Evolutionary conservation across 352 stramenopile genomes (phyloP).

Genomic region (Phytopythium mirpurense): DNA sequence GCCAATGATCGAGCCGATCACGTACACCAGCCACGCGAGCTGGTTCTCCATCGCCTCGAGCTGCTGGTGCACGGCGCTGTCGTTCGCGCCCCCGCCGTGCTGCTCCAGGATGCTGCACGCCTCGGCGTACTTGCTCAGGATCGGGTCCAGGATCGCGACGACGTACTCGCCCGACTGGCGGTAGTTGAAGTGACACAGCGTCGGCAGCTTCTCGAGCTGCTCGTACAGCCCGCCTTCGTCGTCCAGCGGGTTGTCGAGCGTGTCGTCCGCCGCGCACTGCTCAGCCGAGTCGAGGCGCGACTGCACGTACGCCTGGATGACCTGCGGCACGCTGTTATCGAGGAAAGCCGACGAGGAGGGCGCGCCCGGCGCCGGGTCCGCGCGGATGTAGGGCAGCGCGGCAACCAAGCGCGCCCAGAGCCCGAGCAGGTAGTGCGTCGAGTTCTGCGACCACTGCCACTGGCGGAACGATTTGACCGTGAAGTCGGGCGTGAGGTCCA

Average conservation of each 20-base stretch:
- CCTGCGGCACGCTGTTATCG: slow-evolving; percentile 66
- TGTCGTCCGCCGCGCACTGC: slow-evolving; percentile 90
- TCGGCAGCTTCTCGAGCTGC: slow-evolving; percentile 95
- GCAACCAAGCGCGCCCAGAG: slow-evolving; percentile 96
- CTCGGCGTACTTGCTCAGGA: slow-evolving; percentile 93
- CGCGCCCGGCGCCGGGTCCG: slow-evolving; percentile 51
- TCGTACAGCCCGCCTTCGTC: slow-evolving; percentile 96
- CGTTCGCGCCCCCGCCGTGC: slow-evolving; percentile 28
- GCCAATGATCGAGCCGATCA: slow-evolving; percentile 94
- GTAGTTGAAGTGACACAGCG: slow-evolving; percentile 97
- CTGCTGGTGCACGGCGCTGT: slow-evolving; percentile 51
- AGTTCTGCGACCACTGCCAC: slow-evolving; percentile 93
- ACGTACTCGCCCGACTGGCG: slow-evolving; percentile 90
- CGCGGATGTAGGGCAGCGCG: slow-evolving; percentile 94
- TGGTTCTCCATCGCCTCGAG: slow-evolving; percentile 91
- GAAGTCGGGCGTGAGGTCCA: slow-evolving; percentile 94
- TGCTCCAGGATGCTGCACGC: slow-evolving; percentile 75
- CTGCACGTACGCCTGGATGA: slow-evolving; percentile 96
- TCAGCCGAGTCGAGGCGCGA: slow-evolving; percentile 94
- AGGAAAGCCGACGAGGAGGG: slow-evolving; percentile 61
- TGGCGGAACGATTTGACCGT: slow-evolving; percentile 96
- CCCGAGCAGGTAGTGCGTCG: slow-evolving; percentile 96
- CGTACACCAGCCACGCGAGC: slow-evolving; percentile 97
- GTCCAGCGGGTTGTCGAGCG: slow-evolving; percentile 95
- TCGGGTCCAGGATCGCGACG: slow-evolving; percentile 92